Percentiles rank a stretch among this genome's conserved stretches.
phyloP scores from a whole-genome alignment of 1,139 yeast genomes.

The Candida neerlandica region DNA sequence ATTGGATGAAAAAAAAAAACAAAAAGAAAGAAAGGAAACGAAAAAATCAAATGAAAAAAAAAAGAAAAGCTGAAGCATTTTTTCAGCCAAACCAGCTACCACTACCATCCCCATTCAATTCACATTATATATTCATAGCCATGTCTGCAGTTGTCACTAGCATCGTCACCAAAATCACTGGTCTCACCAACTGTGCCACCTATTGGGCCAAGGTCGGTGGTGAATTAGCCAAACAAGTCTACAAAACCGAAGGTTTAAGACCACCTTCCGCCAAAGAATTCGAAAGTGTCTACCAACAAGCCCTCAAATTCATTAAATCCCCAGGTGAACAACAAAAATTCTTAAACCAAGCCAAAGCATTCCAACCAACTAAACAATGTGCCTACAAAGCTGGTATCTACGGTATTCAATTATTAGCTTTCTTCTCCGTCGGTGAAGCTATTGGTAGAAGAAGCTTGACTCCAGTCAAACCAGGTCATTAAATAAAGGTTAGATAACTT shows the following conservation, averaged over 20 bases:
- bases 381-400: conserved; percentile 72
- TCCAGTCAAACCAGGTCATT: conserved; percentile 24
- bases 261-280: conserved; percentile 85
- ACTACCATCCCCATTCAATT: conserved; percentile 6
- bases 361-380: conserved; percentile 58
- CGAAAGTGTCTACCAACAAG: conserved; percentile 69
- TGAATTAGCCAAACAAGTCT: conserved; percentile 87
- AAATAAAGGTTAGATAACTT: not conserved
- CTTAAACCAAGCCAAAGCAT: conserved; percentile 41
- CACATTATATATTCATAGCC: conserved; percentile 11
- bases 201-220: conserved; percentile 92
- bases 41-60: not conserved
- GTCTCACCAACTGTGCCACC: conserved; percentile 51
- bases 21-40: conserved; percentile 1
- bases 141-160: conserved; percentile 51
- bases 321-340: conserved; percentile 52
- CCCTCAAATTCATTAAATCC: conserved; percentile 40
- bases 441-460: conserved; percentile 83
- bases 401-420: conserved; percentile 83
- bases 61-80: not conserved
- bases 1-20: conserved; percentile 19
- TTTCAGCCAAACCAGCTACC: not conserved
- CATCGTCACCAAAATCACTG: conserved; percentile 41
- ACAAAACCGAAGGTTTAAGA: conserved; percentile 87
- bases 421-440: conserved; percentile 93